Percentiles rank a stretch among this genome's conserved stretches.
These are phyloP conservation scores for Claviceps humidiphila DNA, from an alignment of 2,329 filamentous ascomycete species.

Conservation along the genomic window DNA sequence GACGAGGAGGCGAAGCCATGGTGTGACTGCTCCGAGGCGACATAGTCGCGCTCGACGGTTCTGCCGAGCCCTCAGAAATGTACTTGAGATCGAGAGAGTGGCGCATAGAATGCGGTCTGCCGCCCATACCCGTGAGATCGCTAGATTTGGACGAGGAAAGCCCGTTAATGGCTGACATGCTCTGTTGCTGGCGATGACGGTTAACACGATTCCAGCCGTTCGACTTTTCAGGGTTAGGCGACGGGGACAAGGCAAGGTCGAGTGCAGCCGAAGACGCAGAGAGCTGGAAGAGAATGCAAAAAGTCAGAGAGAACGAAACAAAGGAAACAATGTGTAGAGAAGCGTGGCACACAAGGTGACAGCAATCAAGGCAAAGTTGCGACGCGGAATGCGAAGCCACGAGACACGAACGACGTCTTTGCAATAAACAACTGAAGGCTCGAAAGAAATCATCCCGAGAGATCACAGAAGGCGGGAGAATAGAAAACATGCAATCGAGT, in stretches of 20 bases:
- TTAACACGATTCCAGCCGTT: conserved; percentile 47
- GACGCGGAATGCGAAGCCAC: not conserved
- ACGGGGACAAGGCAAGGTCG: conserved; percentile 62
- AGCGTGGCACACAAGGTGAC: not conserved
- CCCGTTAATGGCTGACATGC: conserved; percentile 34
- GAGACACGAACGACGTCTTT: not conserved
- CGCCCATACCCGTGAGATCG: conserved; percentile 33
- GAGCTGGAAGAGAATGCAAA: conserved; percentile 38
- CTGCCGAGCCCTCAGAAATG: conserved; percentile 31
- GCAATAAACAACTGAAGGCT: not conserved
- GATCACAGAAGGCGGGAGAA: not conserved
- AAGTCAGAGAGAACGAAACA: conserved; percentile 21
- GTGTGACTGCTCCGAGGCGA: conserved; percentile 33
- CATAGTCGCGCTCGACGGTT: conserved; percentile 24
- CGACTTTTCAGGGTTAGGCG: conserved; percentile 43
- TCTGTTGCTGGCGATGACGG: conserved; percentile 56
- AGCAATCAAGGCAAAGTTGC: not conserved
- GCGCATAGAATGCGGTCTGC: conserved; percentile 35
- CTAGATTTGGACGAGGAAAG: conserved; percentile 26
- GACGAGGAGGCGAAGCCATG: conserved; percentile 54
- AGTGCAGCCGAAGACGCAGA: conserved; percentile 70
- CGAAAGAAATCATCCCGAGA: not conserved
- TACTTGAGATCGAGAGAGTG: conserved; percentile 46
- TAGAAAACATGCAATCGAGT: not conserved
- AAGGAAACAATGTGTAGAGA: conserved; percentile 8